These are phyloP conservation scores for Trichoderma virens DNA, from an alignment of 495 filamentous ascomycete species.

Conservation along the genomic window DNA sequence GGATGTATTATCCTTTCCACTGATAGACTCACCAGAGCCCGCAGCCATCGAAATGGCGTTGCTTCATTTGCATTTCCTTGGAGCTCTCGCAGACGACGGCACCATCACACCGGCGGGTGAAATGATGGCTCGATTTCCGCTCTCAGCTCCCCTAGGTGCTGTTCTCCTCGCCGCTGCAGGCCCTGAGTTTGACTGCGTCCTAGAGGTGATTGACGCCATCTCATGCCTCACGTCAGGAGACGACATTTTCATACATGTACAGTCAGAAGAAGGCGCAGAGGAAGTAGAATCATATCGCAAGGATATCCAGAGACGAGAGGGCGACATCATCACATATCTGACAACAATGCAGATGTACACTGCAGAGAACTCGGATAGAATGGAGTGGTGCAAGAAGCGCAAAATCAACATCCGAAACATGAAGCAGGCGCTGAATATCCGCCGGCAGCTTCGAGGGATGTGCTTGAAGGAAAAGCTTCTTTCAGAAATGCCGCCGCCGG, in stretches of 20 bases:
- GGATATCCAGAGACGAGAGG: conserved; percentile 71
- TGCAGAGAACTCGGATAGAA: conserved; percentile 63
- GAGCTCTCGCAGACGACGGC: conserved; percentile 65
- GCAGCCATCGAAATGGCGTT: conserved; percentile 79
- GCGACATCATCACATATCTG: conserved; percentile 83
- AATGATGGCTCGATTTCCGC: conserved; percentile 73
- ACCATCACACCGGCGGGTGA: conserved; percentile 64
- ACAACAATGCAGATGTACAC: conserved; percentile 76
- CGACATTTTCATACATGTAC: conserved; percentile 75
- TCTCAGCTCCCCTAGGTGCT: conserved; percentile 73
- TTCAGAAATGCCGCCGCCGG: conserved; percentile 24
- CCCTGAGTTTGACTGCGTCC: conserved; percentile 58
- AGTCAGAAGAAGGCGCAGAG: conserved; percentile 74
- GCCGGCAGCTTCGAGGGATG: conserved; percentile 73
- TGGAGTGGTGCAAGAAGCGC: conserved; percentile 69
- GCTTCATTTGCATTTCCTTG: conserved; percentile 67
- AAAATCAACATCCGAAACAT: conserved; percentile 78
- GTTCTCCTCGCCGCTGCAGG: conserved; percentile 75
- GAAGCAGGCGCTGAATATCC: conserved; percentile 63
- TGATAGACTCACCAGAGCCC: conserved; percentile 71
- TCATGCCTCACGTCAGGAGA: conserved; percentile 77
- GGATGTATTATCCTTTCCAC: conserved; percentile 74
- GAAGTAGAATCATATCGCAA: conserved; percentile 62
- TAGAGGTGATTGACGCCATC: conserved; percentile 87
- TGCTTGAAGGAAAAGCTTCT: conserved; percentile 46